Evolutionary conservation across 768 basidiomycete genomes (phyloP).

Genomic region (Crassisporium funariophilum): DNA sequence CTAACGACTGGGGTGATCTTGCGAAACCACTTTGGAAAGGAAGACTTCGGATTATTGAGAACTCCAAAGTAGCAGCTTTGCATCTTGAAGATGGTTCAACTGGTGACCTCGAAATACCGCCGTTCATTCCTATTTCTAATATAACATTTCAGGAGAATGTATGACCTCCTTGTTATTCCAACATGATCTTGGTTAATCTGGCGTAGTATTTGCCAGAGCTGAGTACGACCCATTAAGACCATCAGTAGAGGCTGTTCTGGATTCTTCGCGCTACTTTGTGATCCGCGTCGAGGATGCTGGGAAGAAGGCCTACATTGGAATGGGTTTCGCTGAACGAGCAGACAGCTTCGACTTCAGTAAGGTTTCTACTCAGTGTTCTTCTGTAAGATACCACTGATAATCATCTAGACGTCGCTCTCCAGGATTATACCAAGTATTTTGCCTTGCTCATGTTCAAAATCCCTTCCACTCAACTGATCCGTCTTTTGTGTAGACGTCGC

Average conservation of each 20-base stretch:
- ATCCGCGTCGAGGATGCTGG: conserved; percentile 87
- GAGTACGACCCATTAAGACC: conserved; percentile 79
- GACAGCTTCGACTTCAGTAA: conserved; percentile 93
- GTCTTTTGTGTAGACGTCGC: conserved; percentile 48
- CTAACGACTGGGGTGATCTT: conserved; percentile 91
- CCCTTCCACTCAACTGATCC: conserved; percentile 8
- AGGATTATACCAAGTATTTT: conserved; percentile 82
- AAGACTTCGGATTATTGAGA: conserved; percentile 82
- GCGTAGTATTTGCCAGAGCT: conserved; percentile 82
- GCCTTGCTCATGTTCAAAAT: conserved; percentile 2
- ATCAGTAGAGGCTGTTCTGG: conserved; percentile 92
- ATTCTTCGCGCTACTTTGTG: conserved; percentile 95
- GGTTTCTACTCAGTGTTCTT: conserved; percentile 27
- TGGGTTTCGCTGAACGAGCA: conserved; percentile 87
- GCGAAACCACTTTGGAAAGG: conserved; percentile 89
- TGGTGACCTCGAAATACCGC: conserved; percentile 49
- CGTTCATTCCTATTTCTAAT: conserved; percentile 5
- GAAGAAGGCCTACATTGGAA: conserved; percentile 88
- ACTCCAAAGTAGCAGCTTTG: conserved; percentile 63
- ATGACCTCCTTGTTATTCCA: conserved; percentile 3
- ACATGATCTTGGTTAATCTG: too few relatives aligned
- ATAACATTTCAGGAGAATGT: conserved; percentile 58
- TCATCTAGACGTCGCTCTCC: conserved; percentile 72
- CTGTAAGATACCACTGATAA: not conserved
- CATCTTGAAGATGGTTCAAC: conserved; percentile 81